A percentile compares a stretch with the other conserved stretches of the same genome.
Evolutionary conservation across 345 rosid genomes (phyloP).

Genomic region (Populus simonii): DNA sequence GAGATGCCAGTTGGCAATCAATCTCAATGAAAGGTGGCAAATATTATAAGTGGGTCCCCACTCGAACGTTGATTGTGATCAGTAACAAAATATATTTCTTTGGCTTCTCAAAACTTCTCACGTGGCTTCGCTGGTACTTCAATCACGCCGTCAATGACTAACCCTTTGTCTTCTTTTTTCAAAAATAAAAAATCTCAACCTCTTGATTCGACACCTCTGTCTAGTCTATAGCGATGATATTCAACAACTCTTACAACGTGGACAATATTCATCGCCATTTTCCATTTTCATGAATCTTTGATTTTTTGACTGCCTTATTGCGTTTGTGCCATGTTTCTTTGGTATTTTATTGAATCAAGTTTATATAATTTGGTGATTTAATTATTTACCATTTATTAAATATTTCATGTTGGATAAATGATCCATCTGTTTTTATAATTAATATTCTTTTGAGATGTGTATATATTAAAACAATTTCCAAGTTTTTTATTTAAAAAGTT

Average conservation of each 20-base stretch:
- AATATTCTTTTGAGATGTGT: background rate
- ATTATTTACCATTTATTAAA: background rate
- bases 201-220: too few relatives aligned
- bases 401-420: too few relatives aligned
- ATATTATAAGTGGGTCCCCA: slow-evolving; percentile 10
- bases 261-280: background rate
- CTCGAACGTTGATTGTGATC: background rate
- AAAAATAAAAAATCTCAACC: background rate
- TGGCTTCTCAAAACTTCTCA: slow-evolving; percentile 11
- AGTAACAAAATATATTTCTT: slow-evolving; percentile 6
- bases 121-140: slow-evolving; percentile 43
- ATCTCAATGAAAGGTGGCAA: slow-evolving; percentile 22
- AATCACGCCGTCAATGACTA: slow-evolving; percentile 21
- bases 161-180: too few relatives aligned
- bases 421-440: too few relatives aligned
- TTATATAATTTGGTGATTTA: background rate
- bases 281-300: background rate
- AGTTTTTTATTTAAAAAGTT: too few relatives aligned
- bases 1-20: slow-evolving; percentile 41
- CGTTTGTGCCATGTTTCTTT: background rate
- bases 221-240: too few relatives aligned
- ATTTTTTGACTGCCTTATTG: background rate
- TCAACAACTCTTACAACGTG: too few relatives aligned
- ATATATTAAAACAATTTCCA: background rate
- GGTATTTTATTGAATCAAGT: background rate